A percentile compares a stretch with the other conserved stretches of the same genome.
These are phyloP conservation scores for Antitrichia curtipendula DNA, from an alignment of 225 moss, liverwort and hornwort genomes.

Conservation along the genomic window DNA sequence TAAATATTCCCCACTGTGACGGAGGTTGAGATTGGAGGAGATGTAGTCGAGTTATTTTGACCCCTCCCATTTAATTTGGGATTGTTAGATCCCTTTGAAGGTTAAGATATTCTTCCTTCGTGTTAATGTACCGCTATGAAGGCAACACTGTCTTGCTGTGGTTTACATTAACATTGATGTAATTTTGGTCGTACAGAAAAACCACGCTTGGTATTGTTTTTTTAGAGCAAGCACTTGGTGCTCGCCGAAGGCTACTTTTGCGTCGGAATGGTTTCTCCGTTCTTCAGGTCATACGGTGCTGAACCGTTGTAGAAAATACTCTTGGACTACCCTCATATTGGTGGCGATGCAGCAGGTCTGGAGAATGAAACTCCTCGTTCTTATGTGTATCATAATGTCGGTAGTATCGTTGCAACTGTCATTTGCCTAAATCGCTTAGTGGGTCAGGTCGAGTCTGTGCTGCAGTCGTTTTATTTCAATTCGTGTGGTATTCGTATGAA, in stretches of 20 bases:
- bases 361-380: background rate
- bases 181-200: background rate
- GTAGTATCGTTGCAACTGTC: background rate
- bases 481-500: background rate
- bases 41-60: background rate
- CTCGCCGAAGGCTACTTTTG: background rate
- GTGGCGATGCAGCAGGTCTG: background rate
- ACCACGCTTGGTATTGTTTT: background rate
- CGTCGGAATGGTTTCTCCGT: background rate
- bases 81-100: background rate
- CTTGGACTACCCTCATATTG: background rate
- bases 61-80: background rate
- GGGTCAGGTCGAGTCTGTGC: background rate
- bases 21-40: background rate
- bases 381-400: background rate
- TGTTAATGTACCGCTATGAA: background rate
- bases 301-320: background rate
- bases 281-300: background rate
- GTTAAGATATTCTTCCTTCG: background rate
- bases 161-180: background rate
- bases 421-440: background rate
- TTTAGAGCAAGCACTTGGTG: background rate
- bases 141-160: background rate
- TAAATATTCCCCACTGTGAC: background rate
- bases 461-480: background rate